Evolutionary conservation across 192 early-diverging fungal genomes (phyloP).

Genomic region (Phlyctochytrium bullatum): DNA sequence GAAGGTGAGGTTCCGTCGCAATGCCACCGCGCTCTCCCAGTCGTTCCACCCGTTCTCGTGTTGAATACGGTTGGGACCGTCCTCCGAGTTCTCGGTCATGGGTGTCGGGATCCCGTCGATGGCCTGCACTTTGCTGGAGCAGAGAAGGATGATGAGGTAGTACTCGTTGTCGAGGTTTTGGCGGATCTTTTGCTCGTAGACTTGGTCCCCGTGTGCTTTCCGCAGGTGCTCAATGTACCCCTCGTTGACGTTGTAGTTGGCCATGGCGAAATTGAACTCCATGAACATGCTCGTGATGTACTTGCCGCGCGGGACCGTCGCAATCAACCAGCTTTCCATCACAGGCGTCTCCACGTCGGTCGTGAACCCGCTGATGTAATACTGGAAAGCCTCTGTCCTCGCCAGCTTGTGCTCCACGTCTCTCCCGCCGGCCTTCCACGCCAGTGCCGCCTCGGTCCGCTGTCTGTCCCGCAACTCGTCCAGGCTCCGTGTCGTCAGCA

Average conservation of each 20-base stretch:
- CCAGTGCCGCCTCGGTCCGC: too few relatives aligned
- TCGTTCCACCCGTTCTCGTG: neutral
- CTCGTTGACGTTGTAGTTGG: neutral
- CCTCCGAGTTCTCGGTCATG: neutral
- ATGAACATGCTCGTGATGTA: neutral
- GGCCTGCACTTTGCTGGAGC: neutral
- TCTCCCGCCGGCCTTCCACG: too few relatives aligned
- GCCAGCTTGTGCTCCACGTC: neutral
- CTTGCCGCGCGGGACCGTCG: neutral
- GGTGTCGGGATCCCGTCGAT: neutral
- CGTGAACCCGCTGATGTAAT: neutral
- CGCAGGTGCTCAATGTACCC: neutral
- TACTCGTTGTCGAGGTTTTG: neutral
- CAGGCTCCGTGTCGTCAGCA: neutral
- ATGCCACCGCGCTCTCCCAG: neutral
- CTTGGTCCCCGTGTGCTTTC: neutral
- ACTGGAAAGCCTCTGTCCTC: neutral
- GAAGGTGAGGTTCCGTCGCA: neutral
- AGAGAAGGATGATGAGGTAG: neutral
- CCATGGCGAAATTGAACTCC: neutral
- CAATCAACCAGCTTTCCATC: neutral
- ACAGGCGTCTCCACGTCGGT: neutral
- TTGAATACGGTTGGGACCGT: neutral
- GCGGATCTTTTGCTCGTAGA: neutral
- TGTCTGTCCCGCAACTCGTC: too few relatives aligned